Evolutionary conservation across 345 rosid genomes (phyloP), one percentile per base, ranked within the genome.

Genomic region (Lumnitzera littorea): DNA sequence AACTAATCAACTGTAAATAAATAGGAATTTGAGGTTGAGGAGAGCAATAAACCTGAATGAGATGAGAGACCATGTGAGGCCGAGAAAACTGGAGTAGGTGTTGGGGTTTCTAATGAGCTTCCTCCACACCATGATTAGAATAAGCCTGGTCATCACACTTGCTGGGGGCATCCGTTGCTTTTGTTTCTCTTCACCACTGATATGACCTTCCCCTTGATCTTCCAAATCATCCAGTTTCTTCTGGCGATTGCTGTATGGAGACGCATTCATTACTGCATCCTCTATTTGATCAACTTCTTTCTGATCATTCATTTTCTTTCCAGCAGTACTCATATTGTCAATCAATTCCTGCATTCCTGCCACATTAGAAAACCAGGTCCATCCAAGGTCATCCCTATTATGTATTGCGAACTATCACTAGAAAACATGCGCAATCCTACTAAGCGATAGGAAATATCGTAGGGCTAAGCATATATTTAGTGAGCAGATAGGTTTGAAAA

Each of bases 51-150:
- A 82, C 86, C 74, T 84, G 79, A 63, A 86, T 0, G 89, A 83
- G 56, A 83, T 51, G 47, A 86, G 86, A 36, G 91, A 86, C 89
- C 89, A 86, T n/a, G 76, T 68, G 56, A 86, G 70, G 46, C 91
- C 91, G 0, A 83, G 27, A 25, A 86, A 87, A 70, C 89, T 86
- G 2, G 91, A 75, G 67, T 83, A 86, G 53, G 91, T 83, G 76
- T 86, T 86, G 36, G 91, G 91, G 79, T 86, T 86, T 46, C 89
- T 64, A 41, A 86, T 83, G 48, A 86, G 89, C 67, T 83, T 86
- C 70, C 88, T 77, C 89, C 91, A 86, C 27, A 83, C 88, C 91
- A 86, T 86, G 57, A 86, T 83, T 50, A 86, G 72, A 25, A 86
- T 81, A 6, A 86, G 82, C 68, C 86, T 81, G 5, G 89, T 83